Evolutionary conservation across 2,329 filamentous ascomycete species (phyloP), one percentile per base, ranked within the genome.

Genomic region (Pezizomycotina sp.): DNA sequence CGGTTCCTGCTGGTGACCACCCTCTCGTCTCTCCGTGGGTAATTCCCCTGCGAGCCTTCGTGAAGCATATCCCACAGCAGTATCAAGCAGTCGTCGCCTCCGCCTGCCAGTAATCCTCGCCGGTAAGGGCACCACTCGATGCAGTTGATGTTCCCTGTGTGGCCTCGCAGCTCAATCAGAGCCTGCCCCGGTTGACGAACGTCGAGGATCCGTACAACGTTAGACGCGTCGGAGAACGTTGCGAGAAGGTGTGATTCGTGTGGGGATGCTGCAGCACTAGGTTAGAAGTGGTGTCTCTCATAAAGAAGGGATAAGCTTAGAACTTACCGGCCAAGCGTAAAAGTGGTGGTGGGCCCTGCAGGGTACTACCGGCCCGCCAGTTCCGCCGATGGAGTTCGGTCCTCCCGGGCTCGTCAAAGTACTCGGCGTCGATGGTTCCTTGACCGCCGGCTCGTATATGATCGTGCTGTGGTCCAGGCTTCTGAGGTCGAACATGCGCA

Each of bases 381-480:
- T 45, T 20, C 37, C 71, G 35, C 65, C 66, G 24, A 53, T 50
- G 22, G 53, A 49, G 47, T 66, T 71, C 47, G 62, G 56, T 54
- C 71, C 69, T 53, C 42, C 39, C 5, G 36, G 43, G 14, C 35
- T 42, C n/a, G 3, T 34, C 19, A 3, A 36, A 30, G 7, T 61
- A 62, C 32, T 67, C 64, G 18, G 62, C 61, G 14, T n/a, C 9
- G 41, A 36, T 4, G 41, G 19, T 19, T 77, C 74, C 60, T 93
- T 93, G 48, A 83, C 78, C 0, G 81, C 86, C 4, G 89, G 89
- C 58, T 98, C 89, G 56, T 98, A 98, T 47, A 98, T 98, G 56
- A 98, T 98, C 32, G 89, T 98, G 48, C 84, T 93, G 57, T 98
- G 89, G 56, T 98, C 89, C 34, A 98, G 62, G 57, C 86, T 95